phyloP scores from a whole-genome alignment of 140 eudicot species.

The Ambrosia hybrid region DNA sequence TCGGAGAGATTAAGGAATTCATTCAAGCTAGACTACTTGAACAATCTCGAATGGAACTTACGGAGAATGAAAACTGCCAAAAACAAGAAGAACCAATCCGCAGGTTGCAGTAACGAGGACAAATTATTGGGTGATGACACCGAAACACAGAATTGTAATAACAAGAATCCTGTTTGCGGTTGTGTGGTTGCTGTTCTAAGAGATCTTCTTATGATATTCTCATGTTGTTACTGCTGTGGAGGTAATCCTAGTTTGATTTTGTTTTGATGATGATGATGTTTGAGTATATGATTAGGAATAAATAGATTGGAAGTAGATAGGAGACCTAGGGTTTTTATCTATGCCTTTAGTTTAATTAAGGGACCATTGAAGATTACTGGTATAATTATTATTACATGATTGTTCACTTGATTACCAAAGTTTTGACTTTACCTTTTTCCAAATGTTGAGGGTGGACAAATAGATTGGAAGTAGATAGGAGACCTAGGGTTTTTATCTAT shows the following conservation, averaged over 20 bases:
- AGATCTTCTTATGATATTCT: constrained; percentile 46
- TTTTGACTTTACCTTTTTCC: no score
- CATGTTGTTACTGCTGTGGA: constrained; percentile 73
- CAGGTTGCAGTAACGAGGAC: constrained; percentile 29
- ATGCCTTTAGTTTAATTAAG: background rate
- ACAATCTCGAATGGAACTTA: constrained; percentile 55
- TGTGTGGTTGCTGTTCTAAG: constrained; percentile 22
- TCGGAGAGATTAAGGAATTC: constrained; percentile 56
- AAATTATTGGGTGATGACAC: constrained; percentile 33
- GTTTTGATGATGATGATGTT: background rate
- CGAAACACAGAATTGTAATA: background rate
- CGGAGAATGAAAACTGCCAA: constrained; percentile 44
- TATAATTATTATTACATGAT: background rate
- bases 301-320: background rate
- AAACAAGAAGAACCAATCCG: constrained; percentile 25
- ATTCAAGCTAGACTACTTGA: constrained; percentile 53
- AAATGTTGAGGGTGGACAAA: no score
- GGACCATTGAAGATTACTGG: background rate
- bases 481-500: background rate
- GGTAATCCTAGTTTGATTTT: constrained; percentile 39
- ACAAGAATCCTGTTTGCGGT: background rate
- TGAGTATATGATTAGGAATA: background rate
- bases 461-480: background rate
- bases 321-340: background rate
- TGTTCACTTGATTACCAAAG: background rate